Conservation (phyloP, 2,329 filamentous ascomycete species). For the Penicillium sp. region DNA sequence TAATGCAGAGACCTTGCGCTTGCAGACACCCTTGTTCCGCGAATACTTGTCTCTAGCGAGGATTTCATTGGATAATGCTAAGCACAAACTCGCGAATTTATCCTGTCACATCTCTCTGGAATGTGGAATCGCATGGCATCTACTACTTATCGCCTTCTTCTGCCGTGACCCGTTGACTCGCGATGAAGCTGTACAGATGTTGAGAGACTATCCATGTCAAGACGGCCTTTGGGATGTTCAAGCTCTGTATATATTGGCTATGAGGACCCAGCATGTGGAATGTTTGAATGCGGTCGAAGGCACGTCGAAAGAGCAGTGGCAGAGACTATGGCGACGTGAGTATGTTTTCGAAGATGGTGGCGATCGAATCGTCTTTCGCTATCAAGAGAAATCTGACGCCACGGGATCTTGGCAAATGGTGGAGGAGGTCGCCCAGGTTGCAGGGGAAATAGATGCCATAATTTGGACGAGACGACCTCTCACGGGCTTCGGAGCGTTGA, state of each 20-base stretch:
- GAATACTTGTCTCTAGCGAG: neutral
- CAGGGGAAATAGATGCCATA: neutral
- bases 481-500: neutral
- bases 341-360: constrained; percentile 3
- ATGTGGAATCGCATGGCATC: neutral
- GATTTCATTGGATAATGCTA: neutral
- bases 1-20: neutral
- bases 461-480: neutral
- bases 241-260: neutral
- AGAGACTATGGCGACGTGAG: constrained; percentile 4
- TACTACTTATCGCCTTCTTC: neutral
- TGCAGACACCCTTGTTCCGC: neutral
- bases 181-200: neutral
- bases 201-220: neutral
- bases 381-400: neutral
- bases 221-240: neutral
- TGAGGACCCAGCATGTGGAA: neutral
- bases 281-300: constrained; percentile 1
- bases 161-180: neutral
- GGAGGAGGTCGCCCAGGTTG: neutral
- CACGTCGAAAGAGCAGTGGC: constrained; percentile 6
- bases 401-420: constrained; percentile 2
- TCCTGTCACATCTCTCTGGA: neutral
- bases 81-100: neutral
- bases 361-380: constrained; percentile 5